Base-by-base conservation (phyloP, 1,284 basidiomycete genomes). In the Pterulicium gracile region DNA sequence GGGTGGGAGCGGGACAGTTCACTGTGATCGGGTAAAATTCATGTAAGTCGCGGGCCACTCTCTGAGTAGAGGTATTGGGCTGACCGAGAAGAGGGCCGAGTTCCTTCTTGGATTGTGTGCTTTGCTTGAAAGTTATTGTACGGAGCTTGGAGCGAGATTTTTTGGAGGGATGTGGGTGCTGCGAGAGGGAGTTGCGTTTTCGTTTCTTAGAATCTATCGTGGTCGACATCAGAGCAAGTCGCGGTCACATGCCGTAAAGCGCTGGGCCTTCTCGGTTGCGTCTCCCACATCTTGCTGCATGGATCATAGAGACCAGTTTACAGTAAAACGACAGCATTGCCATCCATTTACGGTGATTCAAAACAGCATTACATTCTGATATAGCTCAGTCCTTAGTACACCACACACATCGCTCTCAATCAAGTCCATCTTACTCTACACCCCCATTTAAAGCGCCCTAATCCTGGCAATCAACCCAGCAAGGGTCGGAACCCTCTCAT, bases 1-100 rank as follows among this genome's bases (percentile, higher is more conserved):
- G 76, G 36, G 72, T 62, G 24, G 89, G 58, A 3, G 80, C 77
- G 23, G 88, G 88, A 60, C 87, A 90, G 61, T 78, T 82, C 49
- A 78, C 88, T 92, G 19, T 17, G 36, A 39, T 15, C 7, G 4
- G 36, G 7, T 7, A 17, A 18, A 7, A 17, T 39, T 17, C 15
- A 18, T 18, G 36, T 39, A 17, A 7, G n/a, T 17, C 19, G n/a
- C 15, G 4, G 15, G 19, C 36, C 19, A 18, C 36, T 32, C 27
- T 32, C 27, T 32, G 27, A 32, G 27, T 32, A 32, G 7, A n/a
- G 7, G 27, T 10, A n/a, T n/a, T n/a, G 27, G 27, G n/a, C 36
- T 39, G 15, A 39, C 36, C 36, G 15, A 39, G 5, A 4, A 39
- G n/a, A 15, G 36, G 36, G 15, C 36, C 36, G 4, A 39, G 36